These are phyloP conservation scores for Cytauxzoon felis DNA, from an alignment of 169 alveolate species.

Conservation along the genomic window DNA sequence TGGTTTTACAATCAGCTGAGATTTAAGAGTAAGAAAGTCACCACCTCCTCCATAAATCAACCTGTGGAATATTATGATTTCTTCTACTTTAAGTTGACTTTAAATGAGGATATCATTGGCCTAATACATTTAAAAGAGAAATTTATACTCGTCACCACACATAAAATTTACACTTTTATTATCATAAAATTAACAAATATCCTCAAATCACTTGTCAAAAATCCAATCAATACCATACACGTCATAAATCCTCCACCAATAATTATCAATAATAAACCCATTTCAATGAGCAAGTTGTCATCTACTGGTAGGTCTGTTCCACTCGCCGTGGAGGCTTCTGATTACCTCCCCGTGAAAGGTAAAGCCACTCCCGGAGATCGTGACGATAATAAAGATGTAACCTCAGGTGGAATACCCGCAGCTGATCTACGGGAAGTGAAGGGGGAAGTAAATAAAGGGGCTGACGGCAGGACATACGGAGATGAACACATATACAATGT, in stretches of 20 bases:
- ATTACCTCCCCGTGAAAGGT: not conserved
- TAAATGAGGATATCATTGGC: constrained; percentile 24
- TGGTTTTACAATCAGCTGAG: constrained; percentile 41
- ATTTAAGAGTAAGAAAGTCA: not conserved
- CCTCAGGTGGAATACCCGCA: not conserved
- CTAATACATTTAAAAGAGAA: not conserved
- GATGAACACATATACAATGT: not conserved
- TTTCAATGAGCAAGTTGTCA: not conserved
- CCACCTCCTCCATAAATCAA: not conserved
- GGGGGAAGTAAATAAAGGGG: not conserved
- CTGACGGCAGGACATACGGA: not conserved
- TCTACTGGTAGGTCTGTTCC: not conserved
- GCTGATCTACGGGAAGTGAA: not conserved
- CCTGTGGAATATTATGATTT: constrained; percentile 53
- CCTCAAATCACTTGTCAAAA: not conserved
- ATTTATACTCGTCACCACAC: not conserved
- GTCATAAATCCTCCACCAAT: constrained; percentile 4
- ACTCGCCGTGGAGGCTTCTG: not conserved
- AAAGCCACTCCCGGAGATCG: not conserved
- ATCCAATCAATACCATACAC: not conserved
- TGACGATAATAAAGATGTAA: not conserved
- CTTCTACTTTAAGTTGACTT: constrained; percentile 22
- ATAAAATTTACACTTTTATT: not conserved
- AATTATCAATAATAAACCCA: not conserved
- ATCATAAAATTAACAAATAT: not conserved